These are phyloP conservation scores for Kazachstania africana DNA, from an alignment of 805 yeast species.

Conservation along the genomic window DNA sequence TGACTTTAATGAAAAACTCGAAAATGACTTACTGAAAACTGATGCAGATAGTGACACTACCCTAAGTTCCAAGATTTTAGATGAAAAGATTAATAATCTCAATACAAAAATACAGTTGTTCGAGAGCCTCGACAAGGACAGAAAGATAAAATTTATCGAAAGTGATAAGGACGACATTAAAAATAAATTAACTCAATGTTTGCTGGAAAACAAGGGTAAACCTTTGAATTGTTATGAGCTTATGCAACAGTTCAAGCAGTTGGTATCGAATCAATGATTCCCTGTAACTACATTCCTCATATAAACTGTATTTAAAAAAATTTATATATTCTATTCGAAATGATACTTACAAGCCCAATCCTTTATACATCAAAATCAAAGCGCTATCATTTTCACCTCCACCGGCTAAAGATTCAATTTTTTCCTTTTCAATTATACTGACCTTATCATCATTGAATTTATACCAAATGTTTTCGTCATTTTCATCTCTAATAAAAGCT, in stretches of 20 bases:
- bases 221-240: conserved; percentile 77
- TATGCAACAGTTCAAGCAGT: conserved; percentile 53
- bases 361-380: conserved; percentile 74
- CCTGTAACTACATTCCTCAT: too few species aligned
- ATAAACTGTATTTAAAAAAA: too few species aligned
- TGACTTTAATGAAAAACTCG: conserved; percentile 40
- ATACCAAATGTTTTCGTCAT: conserved; percentile 81
- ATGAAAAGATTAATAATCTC: conserved; percentile 34
- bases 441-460: conserved; percentile 91
- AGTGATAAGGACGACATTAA: conserved; percentile 33
- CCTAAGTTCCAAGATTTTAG: conserved; percentile 23
- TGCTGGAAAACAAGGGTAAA: conserved; percentile 45
- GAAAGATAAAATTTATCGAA: conserved; percentile 6
- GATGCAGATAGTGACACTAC: conserved; percentile 23
- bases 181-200: conserved; percentile 43
- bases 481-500: conserved; percentile 66
- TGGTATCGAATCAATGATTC: conserved; percentile 31
- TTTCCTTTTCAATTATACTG: conserved; percentile 61
- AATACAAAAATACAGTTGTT: conserved; percentile 28
- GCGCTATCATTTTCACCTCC: conserved; percentile 99
- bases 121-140: conserved; percentile 23
- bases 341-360: conserved; percentile 56
- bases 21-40: conserved; percentile 27
- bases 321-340: too few species aligned
- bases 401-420: conserved; percentile 78